phyloP scores from a whole-genome alignment of 2,329 filamentous ascomycete species.

The Fusarium sp. region DNA sequence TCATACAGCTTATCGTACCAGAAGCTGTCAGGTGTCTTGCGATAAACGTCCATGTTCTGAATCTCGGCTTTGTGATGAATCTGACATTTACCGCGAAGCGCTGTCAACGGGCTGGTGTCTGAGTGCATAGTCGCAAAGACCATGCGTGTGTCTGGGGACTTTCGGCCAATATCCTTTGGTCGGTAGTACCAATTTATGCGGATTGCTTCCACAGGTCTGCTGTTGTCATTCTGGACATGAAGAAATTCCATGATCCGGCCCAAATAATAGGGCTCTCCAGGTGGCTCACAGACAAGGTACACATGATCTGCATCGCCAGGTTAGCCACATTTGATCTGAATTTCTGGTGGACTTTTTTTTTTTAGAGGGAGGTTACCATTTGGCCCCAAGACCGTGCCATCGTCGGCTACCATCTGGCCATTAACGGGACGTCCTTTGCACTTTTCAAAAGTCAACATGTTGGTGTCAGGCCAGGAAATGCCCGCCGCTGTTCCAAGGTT shows the following conservation, averaged over 20 bases:
- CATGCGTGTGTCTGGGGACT: constrained; percentile 88
- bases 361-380: constrained; percentile 73
- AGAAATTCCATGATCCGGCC: constrained; percentile 99
- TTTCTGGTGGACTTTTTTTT: constrained; percentile 40
- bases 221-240: constrained; percentile 79
- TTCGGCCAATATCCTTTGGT: constrained; percentile 93
- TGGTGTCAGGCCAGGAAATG: constrained; percentile 71
- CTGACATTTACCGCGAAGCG: constrained; percentile 91
- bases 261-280: constrained; percentile 97
- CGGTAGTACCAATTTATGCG: constrained; percentile 99
- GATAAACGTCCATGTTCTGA: constrained; percentile 82
- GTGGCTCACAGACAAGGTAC: constrained; percentile 96
- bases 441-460: constrained; percentile 89
- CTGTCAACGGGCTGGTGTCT: constrained; percentile 91
- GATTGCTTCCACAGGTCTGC: constrained; percentile 82
- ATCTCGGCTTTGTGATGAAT: constrained; percentile 93
- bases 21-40: constrained; percentile 86
- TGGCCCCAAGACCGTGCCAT: constrained; percentile 83
- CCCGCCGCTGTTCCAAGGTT: constrained; percentile 53
- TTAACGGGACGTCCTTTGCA: constrained; percentile 76
- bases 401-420: constrained; percentile 86
- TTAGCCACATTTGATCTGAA: constrained; percentile 47
- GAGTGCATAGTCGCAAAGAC: constrained; percentile 99
- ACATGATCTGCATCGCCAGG: constrained; percentile 73
- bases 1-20: constrained; percentile 99